Evolutionary conservation across 2,329 filamentous ascomycete genomes (phyloP).

Genomic region (Capronia americana): DNA sequence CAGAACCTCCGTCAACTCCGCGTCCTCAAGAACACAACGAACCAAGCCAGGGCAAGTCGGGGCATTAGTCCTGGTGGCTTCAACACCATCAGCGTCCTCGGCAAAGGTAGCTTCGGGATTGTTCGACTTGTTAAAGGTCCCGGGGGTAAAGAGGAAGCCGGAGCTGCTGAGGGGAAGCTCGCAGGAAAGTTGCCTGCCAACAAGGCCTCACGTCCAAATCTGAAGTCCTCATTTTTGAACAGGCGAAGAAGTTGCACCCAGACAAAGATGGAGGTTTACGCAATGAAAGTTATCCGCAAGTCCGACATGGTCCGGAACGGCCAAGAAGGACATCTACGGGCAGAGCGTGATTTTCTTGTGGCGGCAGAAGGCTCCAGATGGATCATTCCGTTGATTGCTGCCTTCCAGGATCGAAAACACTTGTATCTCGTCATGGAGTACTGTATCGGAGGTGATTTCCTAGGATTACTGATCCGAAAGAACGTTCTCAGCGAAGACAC

Average conservation of each 20-base stretch:
- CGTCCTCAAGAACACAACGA: conserved; percentile 69
- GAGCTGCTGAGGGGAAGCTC: conserved; percentile 5
- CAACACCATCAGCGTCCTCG: conserved; percentile 79
- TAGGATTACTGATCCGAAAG: conserved; percentile 83
- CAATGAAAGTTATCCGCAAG: conserved; percentile 97
- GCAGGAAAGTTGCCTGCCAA: conserved; percentile 17
- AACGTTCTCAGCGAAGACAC: conserved; percentile 79
- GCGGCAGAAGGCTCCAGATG: conserved; percentile 85
- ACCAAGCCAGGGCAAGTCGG: conserved; percentile 51
- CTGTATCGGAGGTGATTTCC: conserved; percentile 94
- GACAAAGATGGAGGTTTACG: conserved; percentile 70
- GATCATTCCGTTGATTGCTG: conserved; percentile 85
- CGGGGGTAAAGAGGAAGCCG: conserved; percentile 37
- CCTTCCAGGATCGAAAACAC: conserved; percentile 84
- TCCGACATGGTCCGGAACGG: conserved; percentile 88
- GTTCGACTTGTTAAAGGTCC: conserved; percentile 83
- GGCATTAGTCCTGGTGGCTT: conserved; percentile 69
- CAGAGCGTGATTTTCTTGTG: conserved; percentile 90
- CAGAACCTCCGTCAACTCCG: conserved; percentile 76
- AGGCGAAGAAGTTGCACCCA: conserved; percentile 10
- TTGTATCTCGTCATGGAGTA: conserved; percentile 98
- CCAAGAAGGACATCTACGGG: conserved; percentile 90
- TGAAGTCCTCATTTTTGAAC: conserved; percentile 15
- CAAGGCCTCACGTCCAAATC: conserved; percentile 15
- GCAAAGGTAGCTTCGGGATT: conserved; percentile 93